Evolutionary conservation across 2,329 filamentous ascomycete species (phyloP), one percentile per base, ranked within the genome.

Genomic region (Claviceps humidiphila): DNA sequence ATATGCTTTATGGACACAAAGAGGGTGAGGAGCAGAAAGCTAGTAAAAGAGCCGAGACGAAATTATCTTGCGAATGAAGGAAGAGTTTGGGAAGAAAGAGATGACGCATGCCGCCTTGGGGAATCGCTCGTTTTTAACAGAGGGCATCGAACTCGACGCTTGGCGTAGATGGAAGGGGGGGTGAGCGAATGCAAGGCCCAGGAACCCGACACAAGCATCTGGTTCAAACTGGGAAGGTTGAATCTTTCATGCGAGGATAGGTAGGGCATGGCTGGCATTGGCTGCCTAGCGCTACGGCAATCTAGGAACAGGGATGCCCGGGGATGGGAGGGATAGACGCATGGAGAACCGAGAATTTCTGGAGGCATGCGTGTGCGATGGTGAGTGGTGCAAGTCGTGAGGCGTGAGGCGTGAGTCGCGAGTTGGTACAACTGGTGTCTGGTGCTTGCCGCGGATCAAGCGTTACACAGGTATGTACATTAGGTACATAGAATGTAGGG

Each of bases 261-360:
- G 62, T 58, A 58, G 60, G 62, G 64, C 30, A 34, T 34, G 30
- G 30, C 30, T 34, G 30, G 30, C 9, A 34, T 34, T 34, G 30
- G 30, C 63, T 66, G 64, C 62, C 64, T 66, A 58, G 60, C 57
- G 59, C 55, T 57, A 55, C 54, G 52, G 51, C 53, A 52, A 48
- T 53, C 56, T 13, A 20, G 8, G 42, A 24, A 14, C 58, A 26
- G 42, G 50, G 45, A 20, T 6, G 34, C 24, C 46, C 20, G 24
- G 34, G 26, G n/a, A 46, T 39, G 49, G 41, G 30, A 34, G 30
- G 30, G 30, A 34, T 11, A 34, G 30, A 34, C 30, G 30, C 30
- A 34, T 34, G 30, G 30, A 11, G 26, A 30, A 30, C 9, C 26
- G 26, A 30, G 30, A 34, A 20, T 20, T 30, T 2, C 26, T 30